Conservation (phyloP, 345 rosid genomes). For the Corchorus capsularis region DNA sequence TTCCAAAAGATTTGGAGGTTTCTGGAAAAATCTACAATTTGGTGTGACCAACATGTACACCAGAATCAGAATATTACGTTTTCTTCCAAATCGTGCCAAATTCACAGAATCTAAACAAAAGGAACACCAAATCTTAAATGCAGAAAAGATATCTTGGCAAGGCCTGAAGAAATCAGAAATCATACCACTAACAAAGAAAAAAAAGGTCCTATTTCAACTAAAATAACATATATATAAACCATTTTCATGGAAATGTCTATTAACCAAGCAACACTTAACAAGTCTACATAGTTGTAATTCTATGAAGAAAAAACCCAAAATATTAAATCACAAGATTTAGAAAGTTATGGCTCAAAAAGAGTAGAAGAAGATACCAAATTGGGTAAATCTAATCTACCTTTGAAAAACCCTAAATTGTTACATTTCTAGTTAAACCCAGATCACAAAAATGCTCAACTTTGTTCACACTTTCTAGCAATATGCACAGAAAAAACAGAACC, state of each 20-base stretch:
- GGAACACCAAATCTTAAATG: conserved; percentile 7
- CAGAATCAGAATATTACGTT: conserved; percentile 13
- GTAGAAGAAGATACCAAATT: background rate
- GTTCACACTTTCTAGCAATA: background rate
- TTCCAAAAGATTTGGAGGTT: conserved; percentile 23
- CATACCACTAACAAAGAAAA: background rate
- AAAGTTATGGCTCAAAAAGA: background rate
- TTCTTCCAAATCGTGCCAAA: conserved; percentile 13
- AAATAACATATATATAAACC: background rate
- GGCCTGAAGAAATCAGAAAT: background rate
- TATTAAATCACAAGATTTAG: conserved; percentile 6
- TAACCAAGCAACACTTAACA: conserved; percentile 1
- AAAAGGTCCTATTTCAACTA: conserved; percentile 6
- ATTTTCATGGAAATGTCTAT: background rate
- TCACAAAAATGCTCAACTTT: background rate
- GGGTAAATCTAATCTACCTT: conserved; percentile 17
- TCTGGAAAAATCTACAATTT: background rate
- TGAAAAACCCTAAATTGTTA: conserved; percentile 10
- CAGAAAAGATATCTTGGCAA: background rate
- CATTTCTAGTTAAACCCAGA: background rate
- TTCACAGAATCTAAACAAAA: background rate
- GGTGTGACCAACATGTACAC: background rate
- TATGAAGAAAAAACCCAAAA: conserved; percentile 19
- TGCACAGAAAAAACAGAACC: conserved; percentile 7
- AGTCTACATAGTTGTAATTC: background rate